phyloP scores from a whole-genome alignment of 768 basidiomycete genomes.

The Psilocybe cyanescens region DNA sequence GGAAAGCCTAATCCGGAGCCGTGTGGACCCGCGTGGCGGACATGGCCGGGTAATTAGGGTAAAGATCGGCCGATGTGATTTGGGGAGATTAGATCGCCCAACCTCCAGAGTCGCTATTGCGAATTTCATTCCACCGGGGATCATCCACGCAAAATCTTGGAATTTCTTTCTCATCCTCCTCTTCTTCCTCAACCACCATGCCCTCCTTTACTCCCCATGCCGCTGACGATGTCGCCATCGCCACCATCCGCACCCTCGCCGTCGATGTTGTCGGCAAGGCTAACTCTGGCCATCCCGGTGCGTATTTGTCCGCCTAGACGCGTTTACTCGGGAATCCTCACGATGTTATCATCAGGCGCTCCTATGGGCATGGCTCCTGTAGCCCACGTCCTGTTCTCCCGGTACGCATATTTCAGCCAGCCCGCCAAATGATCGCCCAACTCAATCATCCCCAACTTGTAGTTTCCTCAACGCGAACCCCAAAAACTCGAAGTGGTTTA shows the following conservation, averaged over 20 bases:
- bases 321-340: slow-evolving; percentile 15
- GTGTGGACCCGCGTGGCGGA: slow-evolving; percentile 4
- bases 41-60: slow-evolving; percentile 11
- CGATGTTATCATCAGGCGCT: slow-evolving; percentile 60
- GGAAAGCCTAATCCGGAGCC: slow-evolving; percentile 8
- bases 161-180: slow-evolving; percentile 17
- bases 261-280: slow-evolving; percentile 82
- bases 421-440: slow-evolving; percentile 8
- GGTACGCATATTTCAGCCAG: slow-evolving; percentile 40
- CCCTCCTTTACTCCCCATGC: slow-evolving; percentile 41
- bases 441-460: slow-evolving; percentile 3
- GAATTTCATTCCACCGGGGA: not conserved
- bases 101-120: not conserved
- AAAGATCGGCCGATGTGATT: slow-evolving; percentile 22
- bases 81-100: slow-evolving; percentile 22
- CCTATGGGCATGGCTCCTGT: slow-evolving; percentile 94
- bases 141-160: slow-evolving; percentile 10
- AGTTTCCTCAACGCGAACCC: slow-evolving; percentile 92
- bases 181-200: slow-evolving; percentile 37
- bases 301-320: slow-evolving; percentile 1
- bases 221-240: slow-evolving; percentile 62
- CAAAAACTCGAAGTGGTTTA: slow-evolving; percentile 90
- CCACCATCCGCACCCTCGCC: slow-evolving; percentile 78
- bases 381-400: slow-evolving; percentile 79
- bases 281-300: slow-evolving; percentile 95